Evolutionary conservation across 108 stramenopile species (phyloP).

Genomic region (Bacterosira constricta): DNA sequence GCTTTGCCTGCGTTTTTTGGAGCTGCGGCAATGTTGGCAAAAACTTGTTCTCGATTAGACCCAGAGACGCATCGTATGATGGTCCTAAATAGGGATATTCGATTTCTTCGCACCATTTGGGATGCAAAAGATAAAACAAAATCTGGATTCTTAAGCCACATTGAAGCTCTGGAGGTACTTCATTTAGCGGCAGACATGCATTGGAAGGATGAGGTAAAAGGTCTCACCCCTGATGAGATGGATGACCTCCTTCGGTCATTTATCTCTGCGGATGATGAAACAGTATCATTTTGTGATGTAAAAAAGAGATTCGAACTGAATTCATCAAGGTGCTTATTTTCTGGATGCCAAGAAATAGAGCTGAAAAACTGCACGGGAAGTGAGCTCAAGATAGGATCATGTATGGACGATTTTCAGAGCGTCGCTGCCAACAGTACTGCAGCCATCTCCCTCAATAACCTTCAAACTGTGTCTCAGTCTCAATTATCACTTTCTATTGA

Average conservation of each 20-base stretch:
- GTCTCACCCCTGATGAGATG: not conserved
- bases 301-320: not conserved
- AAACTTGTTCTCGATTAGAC: not conserved
- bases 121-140: not conserved
- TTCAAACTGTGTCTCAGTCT: not conserved
- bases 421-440: constrained; percentile 1
- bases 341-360: constrained; percentile 17
- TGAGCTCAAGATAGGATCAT: constrained; percentile 14
- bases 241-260: not conserved
- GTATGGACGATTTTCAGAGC: not conserved
- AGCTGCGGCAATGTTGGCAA: constrained; percentile 10
- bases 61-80: not conserved
- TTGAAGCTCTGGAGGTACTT: not conserved
- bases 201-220: not conserved
- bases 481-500: constrained; percentile 11
- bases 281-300: constrained; percentile 3
- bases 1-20: constrained; percentile 25
- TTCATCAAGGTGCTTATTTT: constrained; percentile 4
- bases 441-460: constrained; percentile 5
- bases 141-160: not conserved
- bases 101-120: not conserved
- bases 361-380: constrained; percentile 19
- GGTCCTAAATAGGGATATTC: not conserved
- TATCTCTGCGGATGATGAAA: not conserved
- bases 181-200: not conserved